Conservation (phyloP, 345 rosid species). For the Gossypium anomalum region DNA sequence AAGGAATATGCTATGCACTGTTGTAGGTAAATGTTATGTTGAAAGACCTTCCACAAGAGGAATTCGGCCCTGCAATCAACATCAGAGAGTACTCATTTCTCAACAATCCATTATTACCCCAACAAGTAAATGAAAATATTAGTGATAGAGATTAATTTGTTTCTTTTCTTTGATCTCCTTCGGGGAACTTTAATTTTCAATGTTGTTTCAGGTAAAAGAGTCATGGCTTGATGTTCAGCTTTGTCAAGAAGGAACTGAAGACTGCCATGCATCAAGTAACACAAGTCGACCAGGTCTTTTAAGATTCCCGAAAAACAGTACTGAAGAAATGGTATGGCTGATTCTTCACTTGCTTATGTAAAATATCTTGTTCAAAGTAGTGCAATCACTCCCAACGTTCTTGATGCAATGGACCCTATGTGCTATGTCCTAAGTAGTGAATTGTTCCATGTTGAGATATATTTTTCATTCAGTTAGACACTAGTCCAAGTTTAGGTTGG, state of each 20-base stretch:
- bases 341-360: constrained; percentile 10
- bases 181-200: background rate
- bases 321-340: constrained; percentile 66
- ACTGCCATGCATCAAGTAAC: constrained; percentile 50
- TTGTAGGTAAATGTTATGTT: constrained; percentile 83
- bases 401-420: background rate
- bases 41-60: constrained; percentile 64
- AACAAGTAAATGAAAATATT: constrained; percentile 48
- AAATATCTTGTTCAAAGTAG: background rate
- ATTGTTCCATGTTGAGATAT: background rate
- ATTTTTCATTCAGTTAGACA: background rate
- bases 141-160: background rate
- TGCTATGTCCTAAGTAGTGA: background rate
- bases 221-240: constrained; percentile 89
- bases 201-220: constrained; percentile 66
- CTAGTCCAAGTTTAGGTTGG: background rate
- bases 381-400: background rate
- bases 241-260: constrained; percentile 66
- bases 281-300: constrained; percentile 46
- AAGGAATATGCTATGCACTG: constrained; percentile 16
- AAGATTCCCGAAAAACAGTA: constrained; percentile 73
- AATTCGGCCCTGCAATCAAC: constrained; percentile 74
- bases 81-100: constrained; percentile 88
- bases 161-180: background rate
- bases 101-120: constrained; percentile 71